These are phyloP conservation scores for Cupressus sempervirens DNA, from an alignment of 75 land plant genomes.

Conservation along the genomic window DNA sequence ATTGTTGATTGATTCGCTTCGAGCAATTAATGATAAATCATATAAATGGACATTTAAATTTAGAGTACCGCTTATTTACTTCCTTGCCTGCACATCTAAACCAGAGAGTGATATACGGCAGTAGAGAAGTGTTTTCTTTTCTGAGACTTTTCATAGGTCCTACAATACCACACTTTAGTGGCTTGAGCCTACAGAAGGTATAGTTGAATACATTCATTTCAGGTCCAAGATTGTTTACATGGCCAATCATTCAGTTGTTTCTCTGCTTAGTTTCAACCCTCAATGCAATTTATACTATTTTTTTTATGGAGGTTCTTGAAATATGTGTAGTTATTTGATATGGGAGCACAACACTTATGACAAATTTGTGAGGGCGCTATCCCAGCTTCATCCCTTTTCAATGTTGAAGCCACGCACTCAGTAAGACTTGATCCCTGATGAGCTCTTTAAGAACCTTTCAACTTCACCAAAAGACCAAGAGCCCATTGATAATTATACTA, in stretches of 20 bases:
- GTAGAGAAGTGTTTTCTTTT: background rate
- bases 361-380: too few relatives aligned
- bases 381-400: too few relatives aligned
- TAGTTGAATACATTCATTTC: background rate
- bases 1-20: background rate
- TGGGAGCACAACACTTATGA: too few relatives aligned
- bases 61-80: background rate
- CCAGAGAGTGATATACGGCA: background rate
- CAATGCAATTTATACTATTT: too few relatives aligned
- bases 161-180: background rate
- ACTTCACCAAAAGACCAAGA: too few relatives aligned
- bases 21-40: background rate
- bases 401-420: too few relatives aligned
- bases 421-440: too few relatives aligned
- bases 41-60: background rate
- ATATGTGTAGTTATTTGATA: too few relatives aligned
- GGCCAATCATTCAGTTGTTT: background rate
- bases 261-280: background rate
- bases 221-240: background rate
- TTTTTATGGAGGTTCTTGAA: too few relatives aligned
- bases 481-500: background rate
- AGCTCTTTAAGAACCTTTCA: too few relatives aligned
- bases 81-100: background rate
- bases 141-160: background rate
- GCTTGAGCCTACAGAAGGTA: background rate